Conservation (phyloP, 768 basidiomycete genomes). For the Macrolepiota dolichaula region DNA sequence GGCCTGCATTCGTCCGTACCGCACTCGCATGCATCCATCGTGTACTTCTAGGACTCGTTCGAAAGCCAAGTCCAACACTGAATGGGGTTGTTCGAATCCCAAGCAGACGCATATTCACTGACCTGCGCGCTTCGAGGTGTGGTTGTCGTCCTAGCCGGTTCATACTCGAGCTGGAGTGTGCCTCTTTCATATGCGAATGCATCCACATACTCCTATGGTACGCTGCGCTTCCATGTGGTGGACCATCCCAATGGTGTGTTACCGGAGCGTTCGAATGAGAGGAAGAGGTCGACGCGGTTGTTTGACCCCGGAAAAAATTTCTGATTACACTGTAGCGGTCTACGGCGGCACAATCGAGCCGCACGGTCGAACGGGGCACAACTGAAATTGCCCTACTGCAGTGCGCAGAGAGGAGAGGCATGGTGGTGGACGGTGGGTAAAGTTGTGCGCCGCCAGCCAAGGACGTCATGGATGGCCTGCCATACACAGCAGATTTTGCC, state of each 20-base stretch:
- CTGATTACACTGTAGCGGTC: conserved; percentile 62
- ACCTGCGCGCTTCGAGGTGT: background rate
- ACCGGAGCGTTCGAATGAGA: conserved; percentile 6
- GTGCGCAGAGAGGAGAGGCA: background rate
- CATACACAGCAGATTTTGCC: background rate
- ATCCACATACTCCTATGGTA: background rate
- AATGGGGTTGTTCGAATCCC: background rate
- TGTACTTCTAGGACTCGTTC: background rate
- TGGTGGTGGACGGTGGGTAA: background rate
- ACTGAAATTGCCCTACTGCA: conserved; percentile 3
- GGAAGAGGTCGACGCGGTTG: conserved; percentile 15
- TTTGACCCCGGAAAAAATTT: conserved; percentile 48
- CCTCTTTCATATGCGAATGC: background rate
- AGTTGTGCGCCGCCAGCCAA: background rate
- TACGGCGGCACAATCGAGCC: conserved; percentile 16
- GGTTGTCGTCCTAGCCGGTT: background rate
- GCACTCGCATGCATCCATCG: conserved; percentile 4
- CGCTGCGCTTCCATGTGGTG: background rate
- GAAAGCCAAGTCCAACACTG: background rate
- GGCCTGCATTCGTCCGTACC: background rate
- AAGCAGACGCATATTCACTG: background rate
- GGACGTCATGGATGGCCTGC: conserved; percentile 7
- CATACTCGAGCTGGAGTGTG: background rate
- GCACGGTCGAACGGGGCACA: background rate
- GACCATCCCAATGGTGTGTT: background rate